Percentiles rank a stretch among this genome's conserved stretches.
These are phyloP conservation scores for Dichomitus squalens DNA, from an alignment of 1,284 basidiomycete genomes.

Conservation along the genomic window DNA sequence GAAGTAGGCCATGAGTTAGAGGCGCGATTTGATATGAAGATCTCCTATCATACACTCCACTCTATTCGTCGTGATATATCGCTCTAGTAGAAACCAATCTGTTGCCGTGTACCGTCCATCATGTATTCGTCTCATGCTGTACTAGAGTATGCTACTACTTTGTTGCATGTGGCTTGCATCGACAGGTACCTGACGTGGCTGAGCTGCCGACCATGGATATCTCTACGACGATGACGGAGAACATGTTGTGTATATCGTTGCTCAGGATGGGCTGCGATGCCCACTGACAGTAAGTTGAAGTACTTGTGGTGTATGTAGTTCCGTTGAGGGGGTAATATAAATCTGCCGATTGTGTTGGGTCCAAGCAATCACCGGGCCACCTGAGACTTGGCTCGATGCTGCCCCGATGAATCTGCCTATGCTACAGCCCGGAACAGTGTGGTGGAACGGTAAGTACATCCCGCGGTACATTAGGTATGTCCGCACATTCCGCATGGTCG, in stretches of 20 bases:
- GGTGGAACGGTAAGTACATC: conserved; percentile 32
- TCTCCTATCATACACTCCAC: no score
- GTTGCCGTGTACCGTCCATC: no score
- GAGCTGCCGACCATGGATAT: conserved; percentile 38
- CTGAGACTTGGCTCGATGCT: conserved; percentile 33
- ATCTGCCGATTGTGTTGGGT: conserved; percentile 16
- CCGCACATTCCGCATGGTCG: neutral
- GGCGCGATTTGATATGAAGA: no score
- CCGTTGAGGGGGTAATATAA: conserved; percentile 4
- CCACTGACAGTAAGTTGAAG: conserved; percentile 37
- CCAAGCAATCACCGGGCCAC: conserved; percentile 25
- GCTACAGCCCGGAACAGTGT: conserved; percentile 23
- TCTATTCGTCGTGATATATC: no score
- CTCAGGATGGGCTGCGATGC: conserved; percentile 2
- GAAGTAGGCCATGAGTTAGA: no score
- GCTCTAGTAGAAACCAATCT: no score
- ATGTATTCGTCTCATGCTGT: no score
- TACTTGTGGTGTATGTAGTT: conserved; percentile 37
- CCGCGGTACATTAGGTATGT: conserved; percentile 37
- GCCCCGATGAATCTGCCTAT: conserved; percentile 32
- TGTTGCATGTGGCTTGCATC: no score
- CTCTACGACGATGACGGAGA: conserved; percentile 42
- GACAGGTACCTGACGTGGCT: conserved; percentile 40
- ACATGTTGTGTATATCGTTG: conserved; percentile 52
- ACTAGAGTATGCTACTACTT: no score